Base-by-base conservation (phyloP, 169 alveolate genomes). In the Blepharisma undulans region DNA sequence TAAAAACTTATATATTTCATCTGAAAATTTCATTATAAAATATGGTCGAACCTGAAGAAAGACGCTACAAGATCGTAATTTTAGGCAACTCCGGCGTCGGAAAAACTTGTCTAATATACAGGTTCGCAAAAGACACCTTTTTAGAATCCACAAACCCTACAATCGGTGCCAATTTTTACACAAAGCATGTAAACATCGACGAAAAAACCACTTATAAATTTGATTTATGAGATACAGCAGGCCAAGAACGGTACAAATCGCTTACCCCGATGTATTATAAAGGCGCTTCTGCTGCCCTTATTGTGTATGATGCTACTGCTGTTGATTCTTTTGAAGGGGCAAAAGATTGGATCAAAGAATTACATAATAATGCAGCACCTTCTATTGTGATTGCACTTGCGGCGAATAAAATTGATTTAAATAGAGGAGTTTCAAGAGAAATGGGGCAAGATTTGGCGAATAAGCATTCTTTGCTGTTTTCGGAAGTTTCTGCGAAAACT, bases 141-240 rank as follows among this genome's bases (percentile, higher is more conserved):
- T 96, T 97, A 76, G 99, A 97, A 84, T 97, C 95, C 87, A 95
- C 98, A 71, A 91, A 96, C 92, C 96, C 99, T 33, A 98, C 99
- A 76, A 96, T 97, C 72, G 99, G 98, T 21, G 99, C 98, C 36
- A 97, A 97, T 79, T 98, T 97, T 91, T 92, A 96, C 93, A 92
- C 98, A 78, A 96, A 96, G 93, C 94, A 94, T 5, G 94, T 97
- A 76, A 90, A 92, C 29, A 33, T 92, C 60, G 95, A 92, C 66
- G 91, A 84, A 27, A 33, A 90, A 33, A 92, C 90, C 60, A 84
- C 93, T 66, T 95, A 97, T 78, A 97, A 97, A 88, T 94, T 96
- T 86, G 98, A 96, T 90, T 96, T 98, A 77, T 98, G 98, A 98
- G 99, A 98, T 93, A 98, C 99, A 10, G 99, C 99, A 25, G 99